Evolutionary conservation across 768 basidiomycete species (phyloP), one percentile per base, ranked within the genome.

Genomic region (Pulveroboletus sp.): DNA sequence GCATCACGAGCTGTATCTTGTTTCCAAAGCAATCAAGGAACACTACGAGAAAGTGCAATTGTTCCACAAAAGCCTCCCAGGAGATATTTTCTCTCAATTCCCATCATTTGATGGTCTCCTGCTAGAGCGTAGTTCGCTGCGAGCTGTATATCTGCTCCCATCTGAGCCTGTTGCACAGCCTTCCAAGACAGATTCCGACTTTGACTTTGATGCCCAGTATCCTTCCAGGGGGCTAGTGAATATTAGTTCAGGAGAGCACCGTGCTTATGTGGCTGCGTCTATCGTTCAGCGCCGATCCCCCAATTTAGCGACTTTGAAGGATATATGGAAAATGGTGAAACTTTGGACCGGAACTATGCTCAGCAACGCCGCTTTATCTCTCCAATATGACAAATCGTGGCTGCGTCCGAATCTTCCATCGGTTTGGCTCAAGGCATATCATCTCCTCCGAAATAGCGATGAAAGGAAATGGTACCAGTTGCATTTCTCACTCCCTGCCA

Each of bases 401-500:
- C 48, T 74, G 38, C 7, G 26, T 0, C 62, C 56, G 0, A 7
- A 49, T 28, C 54, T 70, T 8, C 37, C 56, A 0, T 39, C 48
- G 0, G 47, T 56, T 6, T 73, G 68, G 60, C 49, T 72, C 32
- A 46, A 60, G 12, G 41, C 60, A 1, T 73, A 70, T 38, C 43
- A 66, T 17, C 40, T 59, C 7, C 61, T 63, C 17, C 65, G 64
- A 37, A 18, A 8, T 12, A 30, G 38, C 26, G 14, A 46, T 2
- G 50, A 46, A 17, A 6, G 18, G 8, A 50, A 62, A 38, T 56
- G 54, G 47, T 59, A 28, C 15, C 58, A 52, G 15, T 21, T 73
- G 8, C 42, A 61, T 11, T 74, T 74, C 41, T 58, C 63, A 3
- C 55, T 73, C 5, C 57, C 69, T 5, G 60, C 69, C 2, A 61